Evolutionary conservation across 139 green algal genomes (phyloP), one percentile per base, ranked within the genome.

Genomic region (Chlorella sp.): DNA sequence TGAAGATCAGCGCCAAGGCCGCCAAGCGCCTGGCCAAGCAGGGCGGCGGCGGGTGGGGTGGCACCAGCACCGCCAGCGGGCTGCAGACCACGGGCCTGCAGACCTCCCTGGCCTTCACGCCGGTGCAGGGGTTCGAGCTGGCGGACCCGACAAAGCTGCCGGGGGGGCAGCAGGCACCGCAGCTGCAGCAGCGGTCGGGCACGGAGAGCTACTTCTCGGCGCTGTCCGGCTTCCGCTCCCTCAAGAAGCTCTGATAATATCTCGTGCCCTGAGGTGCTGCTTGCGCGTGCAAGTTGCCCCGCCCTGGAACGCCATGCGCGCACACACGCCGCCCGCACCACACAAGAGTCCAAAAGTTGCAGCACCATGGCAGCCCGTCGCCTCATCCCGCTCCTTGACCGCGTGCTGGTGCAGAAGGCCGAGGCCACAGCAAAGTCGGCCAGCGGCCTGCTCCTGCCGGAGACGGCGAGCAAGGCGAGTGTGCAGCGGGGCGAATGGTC

Each of bases 91-190:
- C 42, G 6, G 93, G 94, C 3, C 72, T 97, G 3, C 88, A 88
- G 5, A 96, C 93, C 2, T 89, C 85, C 5, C 77, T 99, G 31
- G 94, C 93, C 2, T 98, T 98, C 87, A 98, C 94, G 0, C 95
- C 95, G 27, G 88, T 98, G 32, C 94, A 98, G 34, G 73, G 73
- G 14, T 77, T 77, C 29, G 73, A 77, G 64, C 73, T 77, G 31
- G 51, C 64, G 62, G 73, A 77, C 49, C 73, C 73, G 22, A 72
- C 49, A 2, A 77, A 77, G 49, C 35, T 69, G 35, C n/a, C 33
- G 6, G 49, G 34, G 55, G 70, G 59, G 17, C 36, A 63, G 5
- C 36, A 55, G 14, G 10, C 26, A 62, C 35, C 27, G 35, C 2
- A 17, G 2, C 5, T 35, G 67, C 26, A 72, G 5, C 10, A 72